A percentile compares a stretch with the other conserved stretches of the same genome.
Evolutionary conservation across 345 rosid genomes (phyloP).

Genomic region (Euclidium syriacum): DNA sequence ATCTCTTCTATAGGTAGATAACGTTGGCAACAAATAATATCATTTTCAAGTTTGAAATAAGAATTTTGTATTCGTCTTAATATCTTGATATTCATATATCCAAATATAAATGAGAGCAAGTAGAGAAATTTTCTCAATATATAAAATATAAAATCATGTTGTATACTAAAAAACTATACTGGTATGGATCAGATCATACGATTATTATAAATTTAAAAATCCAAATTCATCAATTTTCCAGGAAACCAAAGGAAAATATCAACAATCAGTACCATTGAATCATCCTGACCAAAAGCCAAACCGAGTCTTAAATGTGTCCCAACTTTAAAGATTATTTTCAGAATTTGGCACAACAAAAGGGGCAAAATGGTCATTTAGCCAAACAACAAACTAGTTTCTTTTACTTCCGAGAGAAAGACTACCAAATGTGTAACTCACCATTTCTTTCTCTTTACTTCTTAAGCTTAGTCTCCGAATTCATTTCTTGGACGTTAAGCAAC

Average conservation of each 20-base stretch:
- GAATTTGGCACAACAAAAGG: background rate
- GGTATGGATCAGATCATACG: background rate
- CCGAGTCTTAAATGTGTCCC: background rate
- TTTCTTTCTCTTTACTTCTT: slow-evolving; percentile 39
- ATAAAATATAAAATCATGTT: no score
- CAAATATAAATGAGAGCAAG: no score
- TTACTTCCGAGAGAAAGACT: background rate
- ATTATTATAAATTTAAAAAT: background rate
- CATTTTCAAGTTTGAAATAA: background rate
- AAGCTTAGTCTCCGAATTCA: slow-evolving; percentile 42
- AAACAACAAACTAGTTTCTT: background rate
- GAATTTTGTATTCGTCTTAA: no score
- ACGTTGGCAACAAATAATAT: slow-evolving; percentile 8
- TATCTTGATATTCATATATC: no score
- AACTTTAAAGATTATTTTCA: background rate
- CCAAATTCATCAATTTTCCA: background rate
- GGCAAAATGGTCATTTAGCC: background rate
- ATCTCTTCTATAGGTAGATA: background rate
- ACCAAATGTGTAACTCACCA: slow-evolving; percentile 7
- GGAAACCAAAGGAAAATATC: slow-evolving; percentile 8
- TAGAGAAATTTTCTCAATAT: no score
- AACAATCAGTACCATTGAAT: slow-evolving; percentile 2
- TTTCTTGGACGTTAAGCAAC: slow-evolving; percentile 70
- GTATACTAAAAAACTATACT: no score
- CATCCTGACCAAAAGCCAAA: background rate